Conservation (phyloP, 371 early-diverging fungal species). For the Nematocida ironsii region DNA sequence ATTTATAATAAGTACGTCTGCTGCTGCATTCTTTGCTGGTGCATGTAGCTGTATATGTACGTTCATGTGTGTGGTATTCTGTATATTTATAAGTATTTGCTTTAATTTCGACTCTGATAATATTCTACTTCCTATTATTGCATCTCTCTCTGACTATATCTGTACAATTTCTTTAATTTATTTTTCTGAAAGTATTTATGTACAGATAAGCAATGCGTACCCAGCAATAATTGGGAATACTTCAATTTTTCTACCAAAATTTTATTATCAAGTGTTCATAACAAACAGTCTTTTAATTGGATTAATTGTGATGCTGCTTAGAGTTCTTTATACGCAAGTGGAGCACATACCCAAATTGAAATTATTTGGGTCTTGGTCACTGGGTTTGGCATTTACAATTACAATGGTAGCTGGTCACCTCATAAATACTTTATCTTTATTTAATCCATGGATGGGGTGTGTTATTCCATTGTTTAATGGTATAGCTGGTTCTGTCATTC, state of each 20-base stretch:
- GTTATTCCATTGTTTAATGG: slow-evolving; percentile 54
- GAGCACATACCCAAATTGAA: not conserved
- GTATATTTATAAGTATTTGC: slow-evolving; percentile 52
- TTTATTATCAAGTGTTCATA: slow-evolving; percentile 4
- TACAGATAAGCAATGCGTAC: not conserved
- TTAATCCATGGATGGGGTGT: slow-evolving; percentile 24
- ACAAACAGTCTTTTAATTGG: slow-evolving; percentile 32
- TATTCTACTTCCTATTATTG: slow-evolving; percentile 66
- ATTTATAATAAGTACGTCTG: slow-evolving; percentile 23
- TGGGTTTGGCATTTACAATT: slow-evolving; percentile 10
- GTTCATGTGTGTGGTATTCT: slow-evolving; percentile 57
- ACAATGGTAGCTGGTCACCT: slow-evolving; percentile 35
- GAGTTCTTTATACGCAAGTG: slow-evolving; percentile 1
- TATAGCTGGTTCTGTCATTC: slow-evolving; percentile 30
- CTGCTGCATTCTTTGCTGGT: slow-evolving; percentile 60
- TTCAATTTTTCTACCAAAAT: not conserved
- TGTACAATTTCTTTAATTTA: slow-evolving; percentile 51
- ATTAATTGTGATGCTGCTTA: not conserved
- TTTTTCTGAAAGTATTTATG: slow-evolving; percentile 51
- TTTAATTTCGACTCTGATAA: slow-evolving; percentile 67
- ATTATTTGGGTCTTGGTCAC: slow-evolving; percentile 46
- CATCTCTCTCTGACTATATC: slow-evolving; percentile 64
- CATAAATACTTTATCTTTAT: slow-evolving; percentile 9
- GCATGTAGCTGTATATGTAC: slow-evolving; percentile 61
- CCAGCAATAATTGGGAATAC: not conserved